phyloP scores from a whole-genome alignment of 2,329 filamentous ascomycete genomes.

The Colletotrichum musae region DNA sequence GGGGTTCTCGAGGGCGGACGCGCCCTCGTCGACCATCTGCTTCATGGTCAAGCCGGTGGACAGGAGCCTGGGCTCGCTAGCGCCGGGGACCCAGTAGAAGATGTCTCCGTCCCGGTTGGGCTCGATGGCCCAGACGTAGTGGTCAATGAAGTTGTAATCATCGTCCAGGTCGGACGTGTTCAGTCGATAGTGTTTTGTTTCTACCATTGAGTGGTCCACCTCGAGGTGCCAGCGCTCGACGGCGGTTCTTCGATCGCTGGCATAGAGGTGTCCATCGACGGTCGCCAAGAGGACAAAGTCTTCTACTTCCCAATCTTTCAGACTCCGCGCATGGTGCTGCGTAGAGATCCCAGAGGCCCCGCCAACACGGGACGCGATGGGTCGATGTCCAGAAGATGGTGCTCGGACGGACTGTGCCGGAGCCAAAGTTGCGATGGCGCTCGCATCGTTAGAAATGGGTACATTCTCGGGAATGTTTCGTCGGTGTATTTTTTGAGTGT shows the following conservation, averaged over 20 bases:
- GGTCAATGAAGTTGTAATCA: constrained; percentile 78
- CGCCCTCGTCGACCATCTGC: constrained; percentile 85
- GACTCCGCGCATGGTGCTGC: constrained; percentile 94
- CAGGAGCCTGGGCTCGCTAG: constrained; percentile 70
- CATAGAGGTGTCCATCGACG: constrained; percentile 97
- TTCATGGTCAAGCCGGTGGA: constrained; percentile 84
- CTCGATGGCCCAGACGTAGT: constrained; percentile 96
- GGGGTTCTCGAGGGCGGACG: constrained; percentile 81
- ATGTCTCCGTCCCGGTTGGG: constrained; percentile 89
- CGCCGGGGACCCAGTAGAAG: constrained; percentile 85
- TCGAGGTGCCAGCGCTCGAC: constrained; percentile 88
- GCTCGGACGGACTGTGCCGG: constrained; percentile 96
- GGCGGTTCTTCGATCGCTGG: constrained; percentile 89
- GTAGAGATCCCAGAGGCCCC: constrained; percentile 77
- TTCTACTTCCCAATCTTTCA: constrained; percentile 99
- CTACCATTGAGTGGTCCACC: constrained; percentile 88
- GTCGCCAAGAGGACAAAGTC: constrained; percentile 99
- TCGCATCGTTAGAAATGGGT: constrained; percentile 77
- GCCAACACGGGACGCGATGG: constrained; percentile 66
- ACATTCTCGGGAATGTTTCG: constrained; percentile 46
- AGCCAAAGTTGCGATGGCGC: constrained; percentile 98
- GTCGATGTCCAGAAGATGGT: constrained; percentile 76
- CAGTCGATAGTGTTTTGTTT: constrained; percentile 85
- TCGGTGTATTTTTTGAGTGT: constrained; percentile 48
- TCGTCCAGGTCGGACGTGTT: constrained; percentile 75